A percentile compares a stretch with the other conserved stretches of the same genome.
Conservation (phyloP, 768 basidiomycete species). For the Mycena crocata region DNA sequence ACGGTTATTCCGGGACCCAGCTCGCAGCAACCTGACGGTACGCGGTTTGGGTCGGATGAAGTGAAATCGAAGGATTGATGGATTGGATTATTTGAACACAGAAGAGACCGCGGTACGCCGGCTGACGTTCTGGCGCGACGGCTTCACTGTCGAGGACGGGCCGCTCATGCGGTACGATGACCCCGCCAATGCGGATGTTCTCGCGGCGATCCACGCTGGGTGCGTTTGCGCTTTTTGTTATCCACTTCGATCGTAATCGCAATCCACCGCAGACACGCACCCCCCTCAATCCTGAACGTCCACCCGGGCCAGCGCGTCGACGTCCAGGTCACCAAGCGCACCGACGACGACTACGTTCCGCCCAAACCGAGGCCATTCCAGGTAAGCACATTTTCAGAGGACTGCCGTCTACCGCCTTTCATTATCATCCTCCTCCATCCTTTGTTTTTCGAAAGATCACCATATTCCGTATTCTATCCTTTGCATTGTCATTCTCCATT, state of each 20-base stretch:
- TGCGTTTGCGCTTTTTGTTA: background rate
- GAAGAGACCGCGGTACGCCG: constrained; percentile 54
- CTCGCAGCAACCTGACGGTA: background rate
- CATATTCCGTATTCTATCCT: too few species aligned
- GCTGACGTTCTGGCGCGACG: constrained; percentile 80
- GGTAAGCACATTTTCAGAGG: too few species aligned
- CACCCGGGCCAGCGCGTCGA: constrained; percentile 71
- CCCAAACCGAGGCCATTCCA: constrained; percentile 61
- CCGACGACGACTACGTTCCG: constrained; percentile 65
- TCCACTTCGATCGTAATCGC: background rate
- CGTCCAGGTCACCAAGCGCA: constrained; percentile 67
- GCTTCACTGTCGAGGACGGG: constrained; percentile 80
- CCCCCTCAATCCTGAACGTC: constrained; percentile 70
- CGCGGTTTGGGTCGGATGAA: too few species aligned
- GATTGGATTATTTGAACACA: background rate
- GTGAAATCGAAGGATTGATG: too few species aligned
- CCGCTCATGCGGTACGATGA: constrained; percentile 73
- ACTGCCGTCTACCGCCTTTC: too few species aligned
- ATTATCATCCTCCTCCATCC: too few species aligned
- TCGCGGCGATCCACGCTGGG: constrained; percentile 74
- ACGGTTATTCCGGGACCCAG: constrained; percentile 67
- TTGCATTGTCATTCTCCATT: too few species aligned
- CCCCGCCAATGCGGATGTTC: constrained; percentile 63
- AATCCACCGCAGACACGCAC: constrained; percentile 55
- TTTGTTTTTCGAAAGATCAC: too few species aligned